Evolutionary conservation across 352 stramenopile genomes (phyloP), one percentile per base, ranked within the genome.

Genomic region (Globisporangium irregulare): DNA sequence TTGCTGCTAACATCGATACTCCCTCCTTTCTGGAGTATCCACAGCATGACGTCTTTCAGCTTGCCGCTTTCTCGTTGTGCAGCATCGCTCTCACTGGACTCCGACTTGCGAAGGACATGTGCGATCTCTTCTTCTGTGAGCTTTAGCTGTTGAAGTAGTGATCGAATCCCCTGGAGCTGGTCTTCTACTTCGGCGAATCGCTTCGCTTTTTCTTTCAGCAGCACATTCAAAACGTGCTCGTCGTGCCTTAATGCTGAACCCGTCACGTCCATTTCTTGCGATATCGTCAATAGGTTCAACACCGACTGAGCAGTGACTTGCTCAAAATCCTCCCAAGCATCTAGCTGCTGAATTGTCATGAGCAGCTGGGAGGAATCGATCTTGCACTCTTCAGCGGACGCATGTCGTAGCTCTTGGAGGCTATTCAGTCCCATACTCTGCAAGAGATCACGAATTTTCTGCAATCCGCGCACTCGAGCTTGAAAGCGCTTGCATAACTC

Each of bases 121-220:
- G 68, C n/a, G 15, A 93, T 70, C 1, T 93, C 78, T 7, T 82
- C 75, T 27, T 75, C 54, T 25, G 67, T 77, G 48, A 93, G 67
- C 29, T 82, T 73, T 65, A 88, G 69, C 50, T 81, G 73, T 24
- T 69, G 66, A 0, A 86, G 67, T 6, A 89, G 29, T 0, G 73
- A 69, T 3, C 86, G 81, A 34, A 92, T 81, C 34, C 76, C 66
- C n/a, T 67, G 62, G 8, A 85, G 64, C 0, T 71, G 59, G 20
- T 85, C 70, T 56, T 94, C 80, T 36, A 85, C 64, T 58, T 93
- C 81, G 3, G 67, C 66, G 27, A 89, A 66, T 14, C 86, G 80
- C 48, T 80, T 85, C 5, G 76, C 69, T 59, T 93, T 92, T 53
- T 94, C 86, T 48, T 81, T 80, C 24, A 85, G 63, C 43, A 95